Evolutionary conservation across 139 green algal genomes (phyloP), one percentile per base, ranked within the genome.

Genomic region (Nannochloris sp.): DNA sequence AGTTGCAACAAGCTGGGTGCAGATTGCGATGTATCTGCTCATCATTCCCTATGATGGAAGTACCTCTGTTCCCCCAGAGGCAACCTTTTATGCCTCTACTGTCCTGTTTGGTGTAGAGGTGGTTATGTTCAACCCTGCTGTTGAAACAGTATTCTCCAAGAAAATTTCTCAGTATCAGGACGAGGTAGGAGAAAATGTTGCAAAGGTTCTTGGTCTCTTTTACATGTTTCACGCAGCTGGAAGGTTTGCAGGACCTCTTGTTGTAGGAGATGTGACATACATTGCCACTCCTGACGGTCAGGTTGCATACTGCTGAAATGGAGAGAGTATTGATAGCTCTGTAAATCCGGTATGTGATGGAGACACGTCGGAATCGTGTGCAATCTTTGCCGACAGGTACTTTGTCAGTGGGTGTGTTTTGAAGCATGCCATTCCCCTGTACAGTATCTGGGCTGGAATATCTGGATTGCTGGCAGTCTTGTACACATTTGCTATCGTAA

Each of bases 91-190:
- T 61, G 55, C 55, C 17, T 25, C 55, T 26, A 46, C 55, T 46
- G 55, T 26, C 2, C 3, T 61, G 13, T 44, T 61, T 61, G 55
- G 28, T 23, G 1, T 44, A 5, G 28, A 12, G 12, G 28, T 61
- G 28, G 55, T 61, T 43, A 20, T 43, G 12, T 14, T 11, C n/a
- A 29, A 12, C 14, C 61, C 53, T 28, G 28, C 31, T 45, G 53
- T 76, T 9, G 69, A 76, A 40, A 71, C 69, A 16, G 40, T 67
- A 10, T 67, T 68, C 29, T 57, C 26, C 40, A 76, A 76, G 57
- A 76, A 76, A 49, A 29, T 76, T 31, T 68, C 69, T 8, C 69
- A 76, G 25, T 76, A 64, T 51, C 20, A 26, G 3, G 61, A 64
- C 17, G 68, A 69, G 6, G 61, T 69, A 30, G 61, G 61, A 3